Base-by-base conservation (phyloP, 805 yeast species). In the Komagataella pseudopastoris region DNA sequence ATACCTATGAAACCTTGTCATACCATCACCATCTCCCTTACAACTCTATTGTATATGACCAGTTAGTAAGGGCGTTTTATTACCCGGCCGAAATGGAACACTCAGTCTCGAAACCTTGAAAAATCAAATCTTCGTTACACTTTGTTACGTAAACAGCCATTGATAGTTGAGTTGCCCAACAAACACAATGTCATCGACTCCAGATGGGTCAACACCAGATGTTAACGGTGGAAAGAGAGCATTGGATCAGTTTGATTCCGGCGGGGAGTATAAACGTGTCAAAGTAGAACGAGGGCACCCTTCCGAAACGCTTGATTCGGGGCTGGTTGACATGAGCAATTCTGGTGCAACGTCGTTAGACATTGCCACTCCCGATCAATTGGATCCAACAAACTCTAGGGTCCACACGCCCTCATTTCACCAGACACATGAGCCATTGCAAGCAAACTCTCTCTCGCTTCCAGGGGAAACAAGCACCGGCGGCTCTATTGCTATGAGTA, bases 41-140 rank as follows among this genome's bases (percentile, higher is more conserved):
- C 39, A 10, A 4, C 39, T 3, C 14, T 30, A 2, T 10, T 30
- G 39, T 30, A 24, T 24, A 30, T 30, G 8, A 14, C 4, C 14
- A 2, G 14, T 30, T 30, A 10, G 39, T 4, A 10, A 10, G 39
- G 2, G 10, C 4, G 1, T 4, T 10, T 3, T 8, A 30, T 30
- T 30, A 30, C 39, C 39, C 39, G 39, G 39, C 39, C 39, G 14
- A 10, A 6, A 4, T 30, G 39, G 39, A 30, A 2, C 20, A 20
- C 20, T 30, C 39, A 14, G 51, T 52, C 58, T 56, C 55, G 52
- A 49, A 30, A 6, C 14, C 39, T 30, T 10, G 14, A 30, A 30
- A 14, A 30, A 30, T 8, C 39, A 30, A 30, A 30, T 10, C 39
- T 30, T 30, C 39, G 39, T 30, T 10, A 30, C 8, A 30, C 39